Evolutionary conservation across 257 asterid genomes (phyloP).

Genomic region (Forsythia viridissima): DNA sequence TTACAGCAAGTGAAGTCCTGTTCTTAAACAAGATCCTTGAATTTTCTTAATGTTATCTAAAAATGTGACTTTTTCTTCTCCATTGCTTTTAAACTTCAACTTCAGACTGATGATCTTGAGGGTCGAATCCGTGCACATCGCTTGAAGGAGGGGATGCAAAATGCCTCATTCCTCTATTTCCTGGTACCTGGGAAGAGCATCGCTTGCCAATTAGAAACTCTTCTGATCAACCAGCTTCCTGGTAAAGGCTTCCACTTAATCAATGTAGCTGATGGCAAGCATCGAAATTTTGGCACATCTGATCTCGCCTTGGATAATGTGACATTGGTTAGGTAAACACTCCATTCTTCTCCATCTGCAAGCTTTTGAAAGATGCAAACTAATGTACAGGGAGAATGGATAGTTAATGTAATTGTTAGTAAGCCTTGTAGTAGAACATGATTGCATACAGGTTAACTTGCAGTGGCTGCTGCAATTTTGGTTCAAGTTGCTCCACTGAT

Average conservation of each 20-base stretch:
- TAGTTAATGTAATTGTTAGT: background rate
- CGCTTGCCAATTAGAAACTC: conserved; percentile 93
- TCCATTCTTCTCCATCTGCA: background rate
- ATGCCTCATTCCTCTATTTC: conserved; percentile 67
- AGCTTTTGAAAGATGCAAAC: background rate
- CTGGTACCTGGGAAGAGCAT: conserved; percentile 83
- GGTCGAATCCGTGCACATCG: conserved; percentile 86
- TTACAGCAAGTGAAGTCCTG: too few relatives aligned
- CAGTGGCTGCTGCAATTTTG: conserved; percentile 57
- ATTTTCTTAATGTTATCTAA: too few relatives aligned
- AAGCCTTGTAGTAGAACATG: conserved; percentile 7
- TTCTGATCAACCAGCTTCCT: conserved; percentile 87
- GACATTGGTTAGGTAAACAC: conserved; percentile 43
- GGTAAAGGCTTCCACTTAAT: conserved; percentile 60
- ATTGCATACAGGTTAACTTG: background rate
- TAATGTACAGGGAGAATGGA: conserved; percentile 17
- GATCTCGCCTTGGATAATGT: conserved; percentile 45
- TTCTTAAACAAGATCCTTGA: too few relatives aligned
- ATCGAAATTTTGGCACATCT: conserved; percentile 77
- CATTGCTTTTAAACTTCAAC: background rate
- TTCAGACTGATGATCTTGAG: conserved; percentile 89
- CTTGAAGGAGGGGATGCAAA: conserved; percentile 68
- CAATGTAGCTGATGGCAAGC: conserved; percentile 85
- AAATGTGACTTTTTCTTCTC: background rate
- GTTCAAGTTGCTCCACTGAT: conserved; percentile 40